Evolutionary conservation across 345 rosid genomes (phyloP), one percentile per base, ranked within the genome.

Genomic region (Kandelia obovata): DNA sequence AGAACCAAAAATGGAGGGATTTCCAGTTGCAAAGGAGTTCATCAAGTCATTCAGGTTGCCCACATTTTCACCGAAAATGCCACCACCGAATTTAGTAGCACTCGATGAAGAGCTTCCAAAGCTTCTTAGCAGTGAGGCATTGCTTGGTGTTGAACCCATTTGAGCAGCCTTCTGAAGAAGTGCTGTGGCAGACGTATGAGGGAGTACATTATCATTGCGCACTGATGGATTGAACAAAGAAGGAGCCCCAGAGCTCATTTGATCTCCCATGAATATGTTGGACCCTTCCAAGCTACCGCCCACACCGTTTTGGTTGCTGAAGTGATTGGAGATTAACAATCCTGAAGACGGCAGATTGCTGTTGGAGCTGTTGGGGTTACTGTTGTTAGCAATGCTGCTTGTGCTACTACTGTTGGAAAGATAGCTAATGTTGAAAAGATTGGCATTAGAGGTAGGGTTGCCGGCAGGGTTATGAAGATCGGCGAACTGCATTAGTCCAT

Each of bases 161-260:
- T 86, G 96, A 61, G 92, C 89, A 26, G 96, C 96, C 68, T 87
- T 89, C 49, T 87, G 96, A 69, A 89, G 92, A 59, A 89, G 83
- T 30, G 96, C 96, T 3, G 96, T 89, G 3, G 96, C 92, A 21
- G 96, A 89, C 90, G 85, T 85, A 62, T 84, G 96, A 25, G 86
- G 71, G 55, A 73, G 47, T 26, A 78, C 28, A 56, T 8, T 27
- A 16, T 25, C 69, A 68, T 77, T 83, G 73, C 81, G 89, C 67
- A 83, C 65, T 1, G 90, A 76, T 27, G 87, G 69, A 67, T 66
- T 83, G 76, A 84, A 89, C 23, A 87, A 74, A 35, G 89, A 84
- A 47, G 88, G 76, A 71, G 71, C 71, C 9, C 82, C 84, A 9
- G 89, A 51, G 53, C 75, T 83, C 51, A 80, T 75, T 25, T 83